phyloP scores from a whole-genome alignment of 495 filamentous ascomycete genomes.

The Penicillium paradoxum region DNA sequence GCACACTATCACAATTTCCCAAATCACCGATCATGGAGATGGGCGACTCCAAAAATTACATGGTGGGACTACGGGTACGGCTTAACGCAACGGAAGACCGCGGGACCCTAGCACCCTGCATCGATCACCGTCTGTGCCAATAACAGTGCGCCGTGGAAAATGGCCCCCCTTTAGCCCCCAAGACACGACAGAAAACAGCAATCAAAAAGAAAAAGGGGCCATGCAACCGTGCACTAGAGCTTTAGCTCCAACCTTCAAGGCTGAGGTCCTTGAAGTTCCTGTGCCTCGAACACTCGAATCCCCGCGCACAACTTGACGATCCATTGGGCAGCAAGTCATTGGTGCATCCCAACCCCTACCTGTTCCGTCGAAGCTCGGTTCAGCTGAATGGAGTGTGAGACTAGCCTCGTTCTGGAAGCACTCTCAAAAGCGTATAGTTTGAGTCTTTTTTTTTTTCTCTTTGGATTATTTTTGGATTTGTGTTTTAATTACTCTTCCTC shows the following conservation, averaged over 20 bases:
- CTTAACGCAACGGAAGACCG: constrained; percentile 21
- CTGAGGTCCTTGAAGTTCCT: constrained; percentile 12
- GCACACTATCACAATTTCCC: constrained; percentile 3
- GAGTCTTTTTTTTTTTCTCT: background rate
- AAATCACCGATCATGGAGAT: background rate
- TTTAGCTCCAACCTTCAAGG: constrained; percentile 27
- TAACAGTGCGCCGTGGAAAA: constrained; percentile 7
- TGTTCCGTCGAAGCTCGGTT: background rate
- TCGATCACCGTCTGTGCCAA: constrained; percentile 32
- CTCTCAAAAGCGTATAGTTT: background rate
- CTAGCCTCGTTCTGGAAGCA: constrained; percentile 28
- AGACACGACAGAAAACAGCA: background rate
- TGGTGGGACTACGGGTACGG: constrained; percentile 19
- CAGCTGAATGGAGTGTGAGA: background rate
- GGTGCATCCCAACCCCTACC: background rate
- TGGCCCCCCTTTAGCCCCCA: constrained; percentile 24
- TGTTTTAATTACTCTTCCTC: background rate
- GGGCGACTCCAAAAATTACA: background rate
- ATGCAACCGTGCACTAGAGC: constrained; percentile 12
- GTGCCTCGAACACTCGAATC: constrained; percentile 2
- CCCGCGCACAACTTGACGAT: background rate
- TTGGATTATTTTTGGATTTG: background rate
- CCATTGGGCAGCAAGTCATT: constrained; percentile 1
- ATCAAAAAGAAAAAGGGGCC: background rate
- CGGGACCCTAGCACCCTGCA: constrained; percentile 34